These are phyloP conservation scores for Erodium trifolium DNA, from an alignment of 441 rosid genomes.

Conservation along the genomic window DNA sequence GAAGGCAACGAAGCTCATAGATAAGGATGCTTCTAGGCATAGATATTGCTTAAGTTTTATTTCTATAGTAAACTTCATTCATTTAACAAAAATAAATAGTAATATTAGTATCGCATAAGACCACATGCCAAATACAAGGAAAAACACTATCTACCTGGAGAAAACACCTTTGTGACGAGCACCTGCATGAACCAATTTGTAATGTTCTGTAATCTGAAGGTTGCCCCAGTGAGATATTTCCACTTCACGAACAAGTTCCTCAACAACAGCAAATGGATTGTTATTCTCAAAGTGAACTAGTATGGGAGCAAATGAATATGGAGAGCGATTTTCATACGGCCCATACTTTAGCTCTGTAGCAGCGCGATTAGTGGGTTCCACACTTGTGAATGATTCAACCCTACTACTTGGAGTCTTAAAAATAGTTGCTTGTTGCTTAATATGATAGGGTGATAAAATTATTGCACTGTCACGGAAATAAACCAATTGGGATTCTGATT, in stretches of 20 bases:
- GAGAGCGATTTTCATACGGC: conserved; percentile 63
- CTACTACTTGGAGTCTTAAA: conserved; percentile 70
- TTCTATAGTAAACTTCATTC: not conserved
- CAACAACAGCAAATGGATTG: conserved; percentile 93
- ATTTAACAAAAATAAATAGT: not conserved
- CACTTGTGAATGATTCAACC: conserved; percentile 78
- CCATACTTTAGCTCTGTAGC: conserved; percentile 84
- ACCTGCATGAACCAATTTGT: conserved; percentile 78
- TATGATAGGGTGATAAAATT: conserved; percentile 62
- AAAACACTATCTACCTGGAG: conserved; percentile 1
- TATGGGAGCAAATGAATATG: conserved; percentile 71
- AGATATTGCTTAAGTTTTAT: not conserved
- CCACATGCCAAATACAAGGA: conserved; percentile 50
- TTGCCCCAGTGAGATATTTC: conserved; percentile 99
- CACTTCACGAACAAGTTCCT: conserved; percentile 90
- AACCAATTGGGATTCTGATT: conserved; percentile 87
- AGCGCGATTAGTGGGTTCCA: conserved; percentile 67
- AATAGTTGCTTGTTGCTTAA: conserved; percentile 69
- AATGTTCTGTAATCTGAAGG: conserved; percentile 83
- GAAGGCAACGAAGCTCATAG: too few relatives aligned
- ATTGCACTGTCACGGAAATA: conserved; percentile 71
- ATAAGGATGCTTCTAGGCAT: not conserved
- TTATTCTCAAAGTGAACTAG: conserved; percentile 85
- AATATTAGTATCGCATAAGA: not conserved
- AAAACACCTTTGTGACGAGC: conserved; percentile 92